Conservation (phyloP, 495 filamentous ascomycete genomes). For the Daldinia childiae region DNA sequence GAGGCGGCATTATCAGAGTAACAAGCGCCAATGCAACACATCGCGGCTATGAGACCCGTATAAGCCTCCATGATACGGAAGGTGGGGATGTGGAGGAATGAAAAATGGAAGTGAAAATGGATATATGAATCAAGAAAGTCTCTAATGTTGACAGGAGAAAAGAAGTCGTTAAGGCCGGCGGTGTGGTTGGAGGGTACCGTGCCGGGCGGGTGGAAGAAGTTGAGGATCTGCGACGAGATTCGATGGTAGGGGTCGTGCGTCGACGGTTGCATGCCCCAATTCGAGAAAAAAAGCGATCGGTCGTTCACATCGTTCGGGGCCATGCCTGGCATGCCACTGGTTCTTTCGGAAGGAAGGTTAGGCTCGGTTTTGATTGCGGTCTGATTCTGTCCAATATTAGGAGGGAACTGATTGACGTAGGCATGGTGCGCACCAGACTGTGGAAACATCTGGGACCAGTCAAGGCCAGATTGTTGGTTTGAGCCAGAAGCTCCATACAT, state of each 20-base stretch:
- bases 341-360: conserved; percentile 52
- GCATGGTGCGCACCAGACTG: conserved; percentile 71
- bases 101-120: conserved; percentile 73
- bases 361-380: conserved; percentile 63
- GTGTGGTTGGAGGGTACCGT: conserved; percentile 49
- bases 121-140: conserved; percentile 69
- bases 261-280: conserved; percentile 52
- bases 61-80: conserved; percentile 69
- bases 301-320: conserved; percentile 52
- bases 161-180: conserved; percentile 57
- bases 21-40: conserved; percentile 73
- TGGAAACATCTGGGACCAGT: conserved; percentile 76
- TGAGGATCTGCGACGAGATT: conserved; percentile 60
- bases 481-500: conserved; percentile 59
- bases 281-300: conserved; percentile 49
- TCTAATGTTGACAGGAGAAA: conserved; percentile 68
- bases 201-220: conserved; percentile 64
- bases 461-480: conserved; percentile 59
- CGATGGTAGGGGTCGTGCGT: conserved; percentile 60
- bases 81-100: conserved; percentile 73
- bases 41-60: conserved; percentile 66
- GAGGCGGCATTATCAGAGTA: conserved; percentile 66
- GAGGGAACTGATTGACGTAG: conserved; percentile 68
- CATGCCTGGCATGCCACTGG: conserved; percentile 53
- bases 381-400: conserved; percentile 63